These are phyloP conservation scores for Metrosideros polymorpha DNA, from an alignment of 441 rosid species.

Conservation along the genomic window DNA sequence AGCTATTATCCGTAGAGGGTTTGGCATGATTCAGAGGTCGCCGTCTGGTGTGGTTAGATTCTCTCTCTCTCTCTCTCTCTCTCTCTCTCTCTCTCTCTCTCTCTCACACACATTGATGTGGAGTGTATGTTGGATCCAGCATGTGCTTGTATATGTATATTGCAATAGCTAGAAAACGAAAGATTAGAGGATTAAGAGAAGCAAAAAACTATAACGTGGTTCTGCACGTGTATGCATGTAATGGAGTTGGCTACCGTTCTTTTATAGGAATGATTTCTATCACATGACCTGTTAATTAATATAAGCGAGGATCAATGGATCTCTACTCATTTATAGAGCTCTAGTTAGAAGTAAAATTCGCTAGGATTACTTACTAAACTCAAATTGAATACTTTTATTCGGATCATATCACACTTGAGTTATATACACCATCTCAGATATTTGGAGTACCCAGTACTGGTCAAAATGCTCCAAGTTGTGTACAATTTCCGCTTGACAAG, in stretches of 20 bases:
- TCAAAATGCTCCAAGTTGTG: neutral
- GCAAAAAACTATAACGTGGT: neutral
- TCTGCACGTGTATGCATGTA: too few species aligned
- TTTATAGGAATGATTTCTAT: too few species aligned
- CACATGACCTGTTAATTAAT: neutral
- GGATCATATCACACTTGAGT: neutral
- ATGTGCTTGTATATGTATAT: neutral
- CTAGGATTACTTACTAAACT: neutral
- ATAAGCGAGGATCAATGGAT: neutral
- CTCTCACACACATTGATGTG: neutral
- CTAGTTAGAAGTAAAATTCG: neutral
- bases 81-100: neutral
- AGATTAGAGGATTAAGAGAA: neutral
- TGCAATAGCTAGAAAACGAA: neutral
- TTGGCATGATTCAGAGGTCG: too few species aligned
- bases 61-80: too few species aligned
- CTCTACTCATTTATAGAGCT: neutral
- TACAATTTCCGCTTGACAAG: neutral
- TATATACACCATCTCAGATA: fast-evolving
- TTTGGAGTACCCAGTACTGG: neutral
- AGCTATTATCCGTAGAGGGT: too few species aligned
- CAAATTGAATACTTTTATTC: neutral
- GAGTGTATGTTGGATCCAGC: neutral
- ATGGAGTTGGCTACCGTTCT: too few species aligned
- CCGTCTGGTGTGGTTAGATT: too few species aligned